Evolutionary conservation across 2,329 filamentous ascomycete genomes (phyloP).

Genomic region (Falciphora oryzae): DNA sequence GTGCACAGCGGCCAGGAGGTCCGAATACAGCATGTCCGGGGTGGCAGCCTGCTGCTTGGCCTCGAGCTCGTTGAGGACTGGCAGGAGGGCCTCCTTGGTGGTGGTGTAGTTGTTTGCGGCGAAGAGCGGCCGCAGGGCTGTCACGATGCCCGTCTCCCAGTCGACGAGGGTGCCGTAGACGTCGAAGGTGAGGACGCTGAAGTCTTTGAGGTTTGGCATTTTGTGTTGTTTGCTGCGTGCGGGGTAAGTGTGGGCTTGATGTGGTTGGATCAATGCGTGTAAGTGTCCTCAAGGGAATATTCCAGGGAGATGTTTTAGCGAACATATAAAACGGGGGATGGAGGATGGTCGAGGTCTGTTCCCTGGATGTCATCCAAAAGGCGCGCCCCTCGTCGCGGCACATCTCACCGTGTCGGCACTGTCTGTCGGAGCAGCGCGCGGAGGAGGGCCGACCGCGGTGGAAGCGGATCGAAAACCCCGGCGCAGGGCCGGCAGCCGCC

Average conservation of each 20-base stretch:
- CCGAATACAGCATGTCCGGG: constrained; percentile 53
- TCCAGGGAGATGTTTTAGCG: no score
- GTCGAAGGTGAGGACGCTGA: constrained; percentile 59
- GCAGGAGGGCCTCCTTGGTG: constrained; percentile 24
- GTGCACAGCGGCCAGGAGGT: constrained; percentile 47
- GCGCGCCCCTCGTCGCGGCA: no score
- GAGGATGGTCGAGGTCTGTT: no score
- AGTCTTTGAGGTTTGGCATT: constrained; percentile 18
- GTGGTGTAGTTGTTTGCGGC: constrained; percentile 16
- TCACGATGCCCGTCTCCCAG: constrained; percentile 63
- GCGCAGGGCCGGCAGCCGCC: no score
- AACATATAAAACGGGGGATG: no score
- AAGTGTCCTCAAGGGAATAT: background rate
- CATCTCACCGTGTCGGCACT: no score
- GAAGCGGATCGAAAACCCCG: no score
- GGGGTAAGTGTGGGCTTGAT: background rate
- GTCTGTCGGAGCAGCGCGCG: no score
- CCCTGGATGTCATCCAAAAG: no score
- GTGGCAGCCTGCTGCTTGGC: constrained; percentile 44
- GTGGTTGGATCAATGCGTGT: no score
- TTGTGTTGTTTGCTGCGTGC: no score
- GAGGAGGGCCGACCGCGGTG: no score
- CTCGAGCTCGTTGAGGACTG: constrained; percentile 35
- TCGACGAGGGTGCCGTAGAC: constrained; percentile 76
- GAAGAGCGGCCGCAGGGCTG: constrained; percentile 45